Evolutionary conservation across 371 early-diverging fungal genomes (phyloP).

Genomic region (Mucor velutinosus): DNA sequence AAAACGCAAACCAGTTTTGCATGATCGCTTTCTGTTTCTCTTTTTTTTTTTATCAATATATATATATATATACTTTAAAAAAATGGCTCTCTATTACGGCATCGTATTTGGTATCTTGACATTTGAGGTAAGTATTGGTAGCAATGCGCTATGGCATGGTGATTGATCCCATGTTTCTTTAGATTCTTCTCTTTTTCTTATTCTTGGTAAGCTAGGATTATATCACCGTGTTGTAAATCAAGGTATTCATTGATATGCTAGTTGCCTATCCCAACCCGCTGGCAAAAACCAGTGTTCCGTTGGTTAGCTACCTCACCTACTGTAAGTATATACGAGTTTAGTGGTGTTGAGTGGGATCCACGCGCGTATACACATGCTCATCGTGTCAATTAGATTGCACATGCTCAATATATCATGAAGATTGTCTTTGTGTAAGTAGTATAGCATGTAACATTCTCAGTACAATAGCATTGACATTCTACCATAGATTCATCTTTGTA

Average conservation of each 20-base stretch:
- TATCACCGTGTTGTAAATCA: too few relatives aligned
- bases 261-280: slow-evolving; percentile 56
- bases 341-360: background rate
- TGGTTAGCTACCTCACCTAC: slow-evolving; percentile 49
- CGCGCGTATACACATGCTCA: background rate
- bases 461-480: background rate
- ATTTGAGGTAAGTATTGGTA: slow-evolving; percentile 32
- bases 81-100: slow-evolving; percentile 51
- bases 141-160: background rate
- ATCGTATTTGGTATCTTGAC: slow-evolving; percentile 44
- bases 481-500: slow-evolving; percentile 55
- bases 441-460: background rate
- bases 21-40: background rate
- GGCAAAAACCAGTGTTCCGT: slow-evolving; percentile 56
- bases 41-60: background rate
- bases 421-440: slow-evolving; percentile 56
- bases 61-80: background rate
- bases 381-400: slow-evolving; percentile 34
- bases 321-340: slow-evolving; percentile 12
- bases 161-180: background rate
- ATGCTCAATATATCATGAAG: slow-evolving; percentile 50
- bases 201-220: slow-evolving; percentile 26
- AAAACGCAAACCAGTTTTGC: background rate
- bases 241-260: slow-evolving; percentile 3
- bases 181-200: slow-evolving; percentile 52